Conservation (phyloP, 345 rosid genomes). For the Gossypium ekmanianum region DNA sequence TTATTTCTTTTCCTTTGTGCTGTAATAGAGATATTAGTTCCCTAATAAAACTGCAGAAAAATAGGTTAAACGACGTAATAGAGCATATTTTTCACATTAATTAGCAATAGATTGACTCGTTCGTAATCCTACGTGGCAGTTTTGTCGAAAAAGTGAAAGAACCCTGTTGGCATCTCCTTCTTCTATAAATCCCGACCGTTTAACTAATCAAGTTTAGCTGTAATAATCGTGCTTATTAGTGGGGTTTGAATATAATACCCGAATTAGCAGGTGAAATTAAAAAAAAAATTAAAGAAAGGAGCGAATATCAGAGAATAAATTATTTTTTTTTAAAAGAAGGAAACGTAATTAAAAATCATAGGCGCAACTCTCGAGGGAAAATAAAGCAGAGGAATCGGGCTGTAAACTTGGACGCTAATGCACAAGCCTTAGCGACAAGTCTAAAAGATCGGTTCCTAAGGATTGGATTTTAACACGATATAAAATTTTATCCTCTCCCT, state of each 20-base stretch:
- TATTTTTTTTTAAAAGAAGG: not conserved
- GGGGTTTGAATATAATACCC: slow-evolving; percentile 21
- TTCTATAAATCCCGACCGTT: slow-evolving; percentile 28
- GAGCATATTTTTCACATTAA: not conserved
- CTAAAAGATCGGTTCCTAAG: slow-evolving; percentile 39
- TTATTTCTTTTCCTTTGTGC: not conserved
- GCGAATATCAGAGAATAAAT: slow-evolving; percentile 12
- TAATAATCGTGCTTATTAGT: slow-evolving; percentile 36
- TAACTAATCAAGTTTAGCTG: slow-evolving; percentile 30
- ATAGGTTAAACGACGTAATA: not conserved
- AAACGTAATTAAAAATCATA: not conserved
- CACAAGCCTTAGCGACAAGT: slow-evolving; percentile 43
- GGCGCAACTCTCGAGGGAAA: slow-evolving; percentile 31
- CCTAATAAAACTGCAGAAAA: not conserved
- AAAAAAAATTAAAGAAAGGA: not conserved
- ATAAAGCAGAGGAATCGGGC: slow-evolving; percentile 41
- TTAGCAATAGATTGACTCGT: slow-evolving; percentile 17
- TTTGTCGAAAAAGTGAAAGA: slow-evolving; percentile 16
- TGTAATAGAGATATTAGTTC: not conserved
- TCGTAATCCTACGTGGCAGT: slow-evolving; percentile 26
- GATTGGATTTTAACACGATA: slow-evolving; percentile 29
- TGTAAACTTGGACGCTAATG: slow-evolving; percentile 37
- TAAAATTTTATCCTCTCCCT: not conserved
- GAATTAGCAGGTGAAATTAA: not conserved
- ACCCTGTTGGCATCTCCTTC: slow-evolving; percentile 21